Percentiles rank a stretch among this genome's conserved stretches.
Evolutionary conservation across 257 asterid species (phyloP).

Genomic region (Solanum phureja): DNA sequence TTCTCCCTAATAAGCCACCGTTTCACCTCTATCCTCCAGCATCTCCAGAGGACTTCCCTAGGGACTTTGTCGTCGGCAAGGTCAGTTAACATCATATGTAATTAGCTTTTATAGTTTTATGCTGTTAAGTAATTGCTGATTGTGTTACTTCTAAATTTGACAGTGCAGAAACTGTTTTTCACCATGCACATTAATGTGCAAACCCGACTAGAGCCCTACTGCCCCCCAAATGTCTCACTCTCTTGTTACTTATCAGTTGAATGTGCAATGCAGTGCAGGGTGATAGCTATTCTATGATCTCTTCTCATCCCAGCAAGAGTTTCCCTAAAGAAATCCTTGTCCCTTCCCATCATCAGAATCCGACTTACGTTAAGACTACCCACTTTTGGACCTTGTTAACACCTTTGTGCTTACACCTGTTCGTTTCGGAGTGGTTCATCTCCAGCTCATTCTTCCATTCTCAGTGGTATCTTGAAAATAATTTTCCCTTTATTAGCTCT

Average conservation of each 20-base stretch:
- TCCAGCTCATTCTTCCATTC: not conserved
- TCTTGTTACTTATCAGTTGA: not conserved
- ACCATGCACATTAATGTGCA: not conserved
- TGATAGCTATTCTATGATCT: not conserved
- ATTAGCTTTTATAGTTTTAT: not conserved
- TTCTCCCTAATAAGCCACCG: not conserved
- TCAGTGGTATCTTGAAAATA: not conserved
- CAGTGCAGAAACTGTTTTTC: not conserved
- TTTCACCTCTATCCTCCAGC: not conserved
- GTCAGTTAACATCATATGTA: not conserved
- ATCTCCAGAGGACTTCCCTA: not conserved
- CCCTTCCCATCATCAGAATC: not conserved
- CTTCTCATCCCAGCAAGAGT: not conserved
- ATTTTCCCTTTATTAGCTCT: not conserved
- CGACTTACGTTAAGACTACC: not conserved
- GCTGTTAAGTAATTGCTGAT: not conserved
- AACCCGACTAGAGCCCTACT: not conserved
- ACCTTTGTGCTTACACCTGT: not conserved
- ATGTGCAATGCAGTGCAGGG: not conserved
- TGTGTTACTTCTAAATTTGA: not conserved
- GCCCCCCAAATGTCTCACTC: not conserved
- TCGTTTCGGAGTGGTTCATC: not conserved
- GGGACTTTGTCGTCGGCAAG: not conserved
- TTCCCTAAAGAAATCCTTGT: not conserved
- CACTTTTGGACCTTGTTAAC: not conserved